A percentile compares a stretch with the other conserved stretches of the same genome.
These are phyloP conservation scores for Arxiozyma telluris DNA, from an alignment of 1,139 yeast species.

Conservation along the genomic window DNA sequence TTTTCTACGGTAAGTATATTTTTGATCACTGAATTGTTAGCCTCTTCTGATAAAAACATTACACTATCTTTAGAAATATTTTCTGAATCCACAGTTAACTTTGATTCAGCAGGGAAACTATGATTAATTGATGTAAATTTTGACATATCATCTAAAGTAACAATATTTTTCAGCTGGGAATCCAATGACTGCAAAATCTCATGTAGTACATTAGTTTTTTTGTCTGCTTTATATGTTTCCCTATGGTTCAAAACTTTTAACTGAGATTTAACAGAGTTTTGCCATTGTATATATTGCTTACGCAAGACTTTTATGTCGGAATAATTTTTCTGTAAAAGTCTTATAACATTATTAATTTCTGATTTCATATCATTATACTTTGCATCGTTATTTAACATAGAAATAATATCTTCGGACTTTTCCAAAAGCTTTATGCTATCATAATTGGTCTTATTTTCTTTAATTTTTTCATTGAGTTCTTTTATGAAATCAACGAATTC, in stretches of 20 bases:
- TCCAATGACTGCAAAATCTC: not conserved
- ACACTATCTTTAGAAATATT: not conserved
- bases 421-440: slow-evolving; percentile 3
- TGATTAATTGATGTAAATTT: not conserved
- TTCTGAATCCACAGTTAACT: slow-evolving; percentile 1
- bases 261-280: slow-evolving; percentile 1
- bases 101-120: not conserved
- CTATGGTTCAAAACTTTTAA: slow-evolving; percentile 2
- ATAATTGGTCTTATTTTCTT: slow-evolving; percentile 2
- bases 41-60: not conserved
- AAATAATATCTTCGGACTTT: not conserved
- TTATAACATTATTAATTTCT: not conserved
- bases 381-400: not conserved
- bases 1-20: not conserved
- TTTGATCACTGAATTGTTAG: not conserved
- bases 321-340: slow-evolving; percentile 1
- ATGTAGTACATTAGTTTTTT: not conserved
- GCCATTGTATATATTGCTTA: slow-evolving; percentile 1
- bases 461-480: slow-evolving; percentile 1
- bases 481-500: slow-evolving; percentile 5
- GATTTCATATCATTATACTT: not conserved
- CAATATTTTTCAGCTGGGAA: not conserved
- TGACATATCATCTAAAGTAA: not conserved
- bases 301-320: slow-evolving; percentile 4
- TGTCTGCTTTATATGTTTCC: not conserved